Evolutionary conservation across 2,329 filamentous ascomycete genomes (phyloP).

Genomic region (Ophiostoma sp.): DNA sequence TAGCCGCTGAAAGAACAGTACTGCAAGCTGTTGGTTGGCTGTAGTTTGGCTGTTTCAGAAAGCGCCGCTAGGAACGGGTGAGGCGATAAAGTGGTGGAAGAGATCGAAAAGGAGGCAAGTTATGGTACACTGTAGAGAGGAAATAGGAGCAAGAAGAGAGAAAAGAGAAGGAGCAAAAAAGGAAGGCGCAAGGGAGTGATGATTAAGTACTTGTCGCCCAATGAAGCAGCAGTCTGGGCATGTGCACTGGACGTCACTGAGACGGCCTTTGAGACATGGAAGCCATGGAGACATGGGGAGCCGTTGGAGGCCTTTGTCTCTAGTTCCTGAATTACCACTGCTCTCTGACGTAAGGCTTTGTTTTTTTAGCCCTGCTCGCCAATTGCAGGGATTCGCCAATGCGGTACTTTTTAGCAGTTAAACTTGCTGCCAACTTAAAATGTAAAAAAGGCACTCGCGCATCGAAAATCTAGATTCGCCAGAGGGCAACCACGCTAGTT

Average conservation of each 20-base stretch:
- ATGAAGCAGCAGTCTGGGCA: background rate
- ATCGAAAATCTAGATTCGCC: background rate
- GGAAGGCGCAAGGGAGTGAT: background rate
- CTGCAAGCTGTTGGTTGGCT: slow-evolving; percentile 20
- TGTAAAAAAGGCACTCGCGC: background rate
- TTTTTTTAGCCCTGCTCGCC: background rate
- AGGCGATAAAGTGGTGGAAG: background rate
- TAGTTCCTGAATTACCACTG: too few species aligned
- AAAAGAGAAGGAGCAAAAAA: background rate
- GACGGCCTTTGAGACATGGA: slow-evolving; percentile 17
- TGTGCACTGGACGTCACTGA: background rate
- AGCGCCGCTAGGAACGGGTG: slow-evolving; percentile 19
- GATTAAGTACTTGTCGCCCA: background rate
- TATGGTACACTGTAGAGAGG: background rate
- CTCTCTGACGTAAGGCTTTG: slow-evolving; percentile 12
- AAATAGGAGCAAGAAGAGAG: background rate
- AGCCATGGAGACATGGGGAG: too few species aligned
- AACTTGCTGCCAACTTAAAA: background rate
- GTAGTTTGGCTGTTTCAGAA: slow-evolving; percentile 26
- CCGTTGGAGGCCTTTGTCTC: slow-evolving; percentile 18
- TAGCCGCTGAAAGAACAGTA: slow-evolving; percentile 21
- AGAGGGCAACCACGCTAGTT: slow-evolving; percentile 19
- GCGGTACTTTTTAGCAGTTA: slow-evolving; percentile 11
- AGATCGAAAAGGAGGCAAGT: background rate
- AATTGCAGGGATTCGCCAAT: background rate